Conservation (phyloP, 2,329 filamentous ascomycete species). For the Mariannaea elegans region DNA sequence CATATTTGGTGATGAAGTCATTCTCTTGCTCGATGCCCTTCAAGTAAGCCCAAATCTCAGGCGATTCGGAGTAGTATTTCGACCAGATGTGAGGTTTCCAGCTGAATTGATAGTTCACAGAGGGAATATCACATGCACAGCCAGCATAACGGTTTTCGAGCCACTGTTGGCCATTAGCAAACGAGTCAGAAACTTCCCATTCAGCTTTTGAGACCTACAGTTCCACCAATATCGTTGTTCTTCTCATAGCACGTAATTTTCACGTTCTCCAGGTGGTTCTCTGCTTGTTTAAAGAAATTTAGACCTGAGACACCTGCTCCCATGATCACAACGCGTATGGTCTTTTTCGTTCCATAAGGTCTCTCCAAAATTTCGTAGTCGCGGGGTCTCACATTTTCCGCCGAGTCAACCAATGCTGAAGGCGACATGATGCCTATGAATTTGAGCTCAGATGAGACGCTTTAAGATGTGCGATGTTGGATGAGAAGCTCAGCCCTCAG, state of each 20-base stretch:
- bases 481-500: too few species aligned
- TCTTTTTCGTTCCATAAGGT: background rate
- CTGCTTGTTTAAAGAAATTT: conserved; percentile 16
- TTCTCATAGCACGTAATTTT: conserved; percentile 22
- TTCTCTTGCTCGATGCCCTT: conserved; percentile 5
- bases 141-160: conserved; percentile 23
- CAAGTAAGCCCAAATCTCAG: conserved; percentile 16
- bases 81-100: conserved; percentile 19
- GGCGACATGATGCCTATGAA: too few species aligned
- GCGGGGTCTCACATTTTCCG: too few species aligned
- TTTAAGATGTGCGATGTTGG: too few species aligned
- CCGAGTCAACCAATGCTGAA: too few species aligned
- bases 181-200: too few species aligned
- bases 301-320: conserved; percentile 20
- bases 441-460: too few species aligned
- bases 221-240: conserved; percentile 19
- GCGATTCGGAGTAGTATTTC: conserved; percentile 12
- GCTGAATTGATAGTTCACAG: conserved; percentile 24
- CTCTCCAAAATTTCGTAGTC: too few species aligned
- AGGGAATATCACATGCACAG: conserved; percentile 23
- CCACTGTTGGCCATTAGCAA: too few species aligned
- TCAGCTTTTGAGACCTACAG: too few species aligned
- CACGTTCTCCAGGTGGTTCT: conserved; percentile 8
- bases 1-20: too few species aligned
- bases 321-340: conserved; percentile 8